Evolutionary conservation across 129 eudicot species (phyloP).

Genomic region (Apium graveolens): DNA sequence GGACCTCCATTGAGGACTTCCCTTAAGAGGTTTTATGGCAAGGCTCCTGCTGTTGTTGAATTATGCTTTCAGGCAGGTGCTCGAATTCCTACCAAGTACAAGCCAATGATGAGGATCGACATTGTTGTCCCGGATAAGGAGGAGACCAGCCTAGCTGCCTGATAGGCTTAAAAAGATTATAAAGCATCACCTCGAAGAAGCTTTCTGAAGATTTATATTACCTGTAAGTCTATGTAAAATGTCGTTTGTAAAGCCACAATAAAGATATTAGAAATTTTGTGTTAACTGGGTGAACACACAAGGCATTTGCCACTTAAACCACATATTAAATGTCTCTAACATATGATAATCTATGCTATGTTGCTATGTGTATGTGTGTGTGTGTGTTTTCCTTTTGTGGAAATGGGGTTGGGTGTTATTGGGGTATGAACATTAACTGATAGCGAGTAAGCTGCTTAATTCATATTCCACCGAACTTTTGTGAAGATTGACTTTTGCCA

Average conservation of each 20-base stretch:
- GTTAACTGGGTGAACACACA: not conserved
- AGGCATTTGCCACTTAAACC: not conserved
- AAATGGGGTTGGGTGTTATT: too few relatives aligned
- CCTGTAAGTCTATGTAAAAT: not conserved
- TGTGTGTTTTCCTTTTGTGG: too few relatives aligned
- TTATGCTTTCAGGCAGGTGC: constrained; percentile 89
- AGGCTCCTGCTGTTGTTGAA: constrained; percentile 91
- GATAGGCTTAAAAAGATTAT: not conserved
- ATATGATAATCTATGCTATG: too few relatives aligned
- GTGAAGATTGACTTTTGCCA: too few relatives aligned
- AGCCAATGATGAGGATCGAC: constrained; percentile 92
- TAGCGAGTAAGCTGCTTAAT: too few relatives aligned
- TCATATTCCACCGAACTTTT: too few relatives aligned
- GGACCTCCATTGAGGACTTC: constrained; percentile 63
- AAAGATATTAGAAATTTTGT: not conserved
- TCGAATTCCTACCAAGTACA: constrained; percentile 49
- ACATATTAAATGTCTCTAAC: too few relatives aligned
- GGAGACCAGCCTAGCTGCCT: constrained; percentile 67
- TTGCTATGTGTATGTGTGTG: too few relatives aligned
- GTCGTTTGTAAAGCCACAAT: not conserved
- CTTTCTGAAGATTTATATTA: not conserved
- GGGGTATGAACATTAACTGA: too few relatives aligned
- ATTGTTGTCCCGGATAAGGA: constrained; percentile 77
- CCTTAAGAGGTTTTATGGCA: constrained; percentile 73
- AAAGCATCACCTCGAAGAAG: not conserved